These are phyloP conservation scores for Phanerochaete sordida DNA, from an alignment of 768 basidiomycete species.

Conservation along the genomic window DNA sequence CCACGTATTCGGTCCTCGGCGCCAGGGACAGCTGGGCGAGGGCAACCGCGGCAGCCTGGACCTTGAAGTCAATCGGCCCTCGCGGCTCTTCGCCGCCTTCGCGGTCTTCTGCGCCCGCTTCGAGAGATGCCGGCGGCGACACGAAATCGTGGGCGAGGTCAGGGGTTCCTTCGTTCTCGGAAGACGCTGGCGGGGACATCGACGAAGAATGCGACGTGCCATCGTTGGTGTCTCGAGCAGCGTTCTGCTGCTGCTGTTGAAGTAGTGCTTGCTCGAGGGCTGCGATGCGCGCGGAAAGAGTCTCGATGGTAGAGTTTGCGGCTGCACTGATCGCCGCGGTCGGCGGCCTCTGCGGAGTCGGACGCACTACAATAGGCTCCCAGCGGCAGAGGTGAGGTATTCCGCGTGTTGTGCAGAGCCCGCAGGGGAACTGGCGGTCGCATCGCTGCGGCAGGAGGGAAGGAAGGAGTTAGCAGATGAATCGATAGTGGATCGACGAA, in stretches of 20 bases:
- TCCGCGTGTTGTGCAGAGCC: constrained; percentile 27
- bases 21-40: constrained; percentile 43
- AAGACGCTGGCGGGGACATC: background rate
- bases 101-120: no score
- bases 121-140: background rate
- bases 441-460: constrained; percentile 57
- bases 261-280: constrained; percentile 20
- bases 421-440: constrained; percentile 30
- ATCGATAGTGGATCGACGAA: no score
- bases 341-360: constrained; percentile 24
- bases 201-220: background rate
- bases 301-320: constrained; percentile 18
- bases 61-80: constrained; percentile 25
- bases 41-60: constrained; percentile 38
- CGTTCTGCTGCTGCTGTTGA: background rate
- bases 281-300: constrained; percentile 21
- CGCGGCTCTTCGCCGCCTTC: background rate
- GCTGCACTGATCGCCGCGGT: constrained; percentile 6
- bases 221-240: background rate
- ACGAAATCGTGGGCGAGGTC: constrained; percentile 25
- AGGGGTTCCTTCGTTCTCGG: constrained; percentile 23
- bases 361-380: constrained; percentile 26
- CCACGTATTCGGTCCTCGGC: constrained; percentile 44
- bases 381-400: constrained; percentile 28
- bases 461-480: background rate